Base-by-base conservation (phyloP, 176 grass and related monocot species). In the Carex cristatella region DNA sequence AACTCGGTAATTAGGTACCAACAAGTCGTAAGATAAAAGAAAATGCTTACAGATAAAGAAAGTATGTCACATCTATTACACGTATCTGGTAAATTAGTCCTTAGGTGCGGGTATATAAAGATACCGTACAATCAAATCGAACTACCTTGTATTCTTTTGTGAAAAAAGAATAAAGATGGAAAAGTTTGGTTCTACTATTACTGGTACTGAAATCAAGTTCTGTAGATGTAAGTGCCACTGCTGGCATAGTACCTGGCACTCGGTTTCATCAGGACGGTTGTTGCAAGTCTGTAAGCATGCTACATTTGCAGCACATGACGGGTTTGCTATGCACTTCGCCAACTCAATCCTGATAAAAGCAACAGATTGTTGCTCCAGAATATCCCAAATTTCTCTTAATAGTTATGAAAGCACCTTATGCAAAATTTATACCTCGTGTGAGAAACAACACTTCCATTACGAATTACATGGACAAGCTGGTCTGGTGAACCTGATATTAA, bases 221-320 rank as follows among this genome's bases (percentile, higher is more conserved):
- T 76, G 71, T 76, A 87, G 6, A 79, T 73, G 40, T 46, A 77
- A 32, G 27, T 53, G 55, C 23, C 49, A 56, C 11, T 77, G 7
- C 72, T 14, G 72, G 1, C 23, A 54, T 55, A 16, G 10, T 77
- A 99, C 96, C 93, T 95, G 96, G 77, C 96, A 99, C 86, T 99
- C 96, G 4, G 93, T 95, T 87, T 99, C 96, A 30, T 99, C 96
- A 37, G 96, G 96, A 65, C 93, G 91, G 76, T 99, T 69, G 19
- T 99, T 99, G 60, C 96, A 95, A 3, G 93, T 95, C 46, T 99
- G 90, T 90, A 99, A 85, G 86, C 96, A 99, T 85, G 96, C 96
- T 80, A 99, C 32, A 31, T 99, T 99, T 79, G 96, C 96, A 73
- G 93, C 96, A 67, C 96, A 99, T 15, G 93, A 92, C 40, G 96